A percentile compares a stretch with the other conserved stretches of the same genome.
These are phyloP conservation scores for Ascochyta koolunga DNA, from an alignment of 2,329 filamentous ascomycete species.

Conservation along the genomic window DNA sequence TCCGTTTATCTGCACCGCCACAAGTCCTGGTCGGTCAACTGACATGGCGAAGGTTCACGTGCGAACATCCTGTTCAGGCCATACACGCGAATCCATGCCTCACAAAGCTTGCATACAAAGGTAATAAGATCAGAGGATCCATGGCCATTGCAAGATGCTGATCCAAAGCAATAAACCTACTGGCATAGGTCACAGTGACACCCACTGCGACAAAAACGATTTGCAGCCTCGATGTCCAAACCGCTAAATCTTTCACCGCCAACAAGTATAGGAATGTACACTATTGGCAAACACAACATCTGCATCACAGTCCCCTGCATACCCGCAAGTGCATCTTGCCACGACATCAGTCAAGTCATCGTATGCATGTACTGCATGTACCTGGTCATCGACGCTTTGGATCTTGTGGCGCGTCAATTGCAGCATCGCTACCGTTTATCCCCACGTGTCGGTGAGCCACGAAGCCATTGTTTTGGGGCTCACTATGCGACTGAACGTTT, in stretches of 20 bases:
- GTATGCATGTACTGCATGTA: neutral
- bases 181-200: neutral
- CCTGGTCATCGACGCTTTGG: neutral
- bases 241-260: slow-evolving; percentile 8
- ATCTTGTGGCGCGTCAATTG: slow-evolving; percentile 15
- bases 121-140: neutral
- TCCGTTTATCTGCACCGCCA: slow-evolving; percentile 7
- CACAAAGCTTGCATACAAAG: neutral
- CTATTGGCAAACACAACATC: slow-evolving; percentile 3
- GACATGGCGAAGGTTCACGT: slow-evolving; percentile 4
- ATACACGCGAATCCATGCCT: neutral
- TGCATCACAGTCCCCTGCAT: slow-evolving; percentile 12
- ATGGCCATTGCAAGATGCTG: neutral
- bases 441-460: slow-evolving; percentile 6
- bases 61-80: slow-evolving; percentile 14
- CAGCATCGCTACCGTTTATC: slow-evolving; percentile 10
- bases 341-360: slow-evolving; percentile 7
- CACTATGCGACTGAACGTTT: neutral
- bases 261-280: neutral
- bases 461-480: neutral
- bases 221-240: neutral
- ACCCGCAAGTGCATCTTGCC: slow-evolving; percentile 6
- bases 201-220: neutral
- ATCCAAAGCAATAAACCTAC: neutral
- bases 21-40: slow-evolving; percentile 12